phyloP scores from a whole-genome alignment of 495 filamentous ascomycete species.

The Cairneyella variabilis region DNA sequence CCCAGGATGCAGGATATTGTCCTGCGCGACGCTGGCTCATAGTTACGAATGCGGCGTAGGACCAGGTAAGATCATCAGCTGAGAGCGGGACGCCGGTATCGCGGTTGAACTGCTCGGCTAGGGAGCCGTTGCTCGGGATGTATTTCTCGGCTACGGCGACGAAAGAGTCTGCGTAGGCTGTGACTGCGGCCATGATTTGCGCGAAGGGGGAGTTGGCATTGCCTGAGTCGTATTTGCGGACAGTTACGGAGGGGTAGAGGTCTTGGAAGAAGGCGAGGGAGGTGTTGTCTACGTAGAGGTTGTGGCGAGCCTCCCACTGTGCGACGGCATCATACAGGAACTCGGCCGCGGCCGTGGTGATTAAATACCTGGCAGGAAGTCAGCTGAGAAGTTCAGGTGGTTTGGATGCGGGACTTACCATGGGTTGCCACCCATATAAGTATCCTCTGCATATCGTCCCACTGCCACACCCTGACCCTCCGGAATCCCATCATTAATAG shows the following conservation, averaged over 20 bases:
- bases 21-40: conserved; percentile 25
- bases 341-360: conserved; percentile 56
- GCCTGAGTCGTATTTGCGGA: conserved; percentile 40
- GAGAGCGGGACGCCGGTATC: conserved; percentile 43
- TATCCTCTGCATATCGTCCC: conserved; percentile 60
- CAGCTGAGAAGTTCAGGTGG: background rate
- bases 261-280: conserved; percentile 51
- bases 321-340: conserved; percentile 58
- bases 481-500: conserved; percentile 40
- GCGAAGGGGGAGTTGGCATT: conserved; percentile 38
- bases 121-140: conserved; percentile 45
- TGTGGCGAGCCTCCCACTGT: conserved; percentile 46
- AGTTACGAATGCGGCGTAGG: conserved; percentile 45
- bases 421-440: conserved; percentile 45
- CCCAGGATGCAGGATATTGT: conserved; percentile 29
- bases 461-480: conserved; percentile 48
- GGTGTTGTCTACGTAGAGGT: conserved; percentile 38
- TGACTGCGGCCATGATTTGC: conserved; percentile 45
- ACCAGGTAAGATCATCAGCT: conserved; percentile 50
- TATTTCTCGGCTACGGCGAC: conserved; percentile 45
- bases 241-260: conserved; percentile 37
- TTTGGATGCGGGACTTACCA: conserved; percentile 30
- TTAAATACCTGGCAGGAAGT: conserved; percentile 22
- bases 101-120: conserved; percentile 56
- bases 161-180: conserved; percentile 59